Percentiles rank a stretch among this genome's conserved stretches.
Conservation (phyloP, 495 filamentous ascomycete species). For the Lindgomyces ingoldianus region DNA sequence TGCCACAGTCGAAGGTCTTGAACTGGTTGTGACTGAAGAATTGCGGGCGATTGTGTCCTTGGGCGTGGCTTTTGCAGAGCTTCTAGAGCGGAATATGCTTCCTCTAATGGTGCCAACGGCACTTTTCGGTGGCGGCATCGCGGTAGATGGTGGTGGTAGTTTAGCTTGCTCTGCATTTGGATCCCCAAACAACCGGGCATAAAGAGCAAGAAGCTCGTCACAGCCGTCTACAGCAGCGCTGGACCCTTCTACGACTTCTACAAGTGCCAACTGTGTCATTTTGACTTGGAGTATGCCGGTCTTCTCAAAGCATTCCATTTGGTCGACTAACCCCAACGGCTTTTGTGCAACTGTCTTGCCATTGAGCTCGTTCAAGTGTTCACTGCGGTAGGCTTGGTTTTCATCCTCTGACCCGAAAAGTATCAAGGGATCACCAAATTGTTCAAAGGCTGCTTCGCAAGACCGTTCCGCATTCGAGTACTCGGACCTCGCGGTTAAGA, state of each 20-base stretch:
- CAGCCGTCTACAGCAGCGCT: constrained; percentile 80
- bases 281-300: constrained; percentile 83
- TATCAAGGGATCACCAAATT: constrained; percentile 56
- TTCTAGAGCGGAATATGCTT: constrained; percentile 66
- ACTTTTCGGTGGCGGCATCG: constrained; percentile 52
- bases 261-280: constrained; percentile 86
- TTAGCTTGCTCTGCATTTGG: constrained; percentile 43
- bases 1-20: constrained; percentile 35
- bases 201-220: constrained; percentile 80
- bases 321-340: constrained; percentile 59
- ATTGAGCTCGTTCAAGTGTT: constrained; percentile 32
- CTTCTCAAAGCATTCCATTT: constrained; percentile 75
- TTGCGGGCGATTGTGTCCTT: constrained; percentile 8
- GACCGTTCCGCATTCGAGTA: constrained; percentile 75
- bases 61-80: constrained; percentile 35
- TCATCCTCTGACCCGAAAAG: constrained; percentile 41
- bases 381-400: constrained; percentile 31
- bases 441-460: constrained; percentile 87
- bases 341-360: background rate
- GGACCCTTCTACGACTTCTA: constrained; percentile 79
- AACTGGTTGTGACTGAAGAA: constrained; percentile 24
- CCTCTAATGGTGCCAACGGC: constrained; percentile 69
- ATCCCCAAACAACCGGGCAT: constrained; percentile 72
- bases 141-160: constrained; percentile 27
- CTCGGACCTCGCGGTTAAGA: constrained; percentile 83